Conservation (phyloP, 2,329 filamentous ascomycete species). For the Davidsoniella eucalypti region DNA sequence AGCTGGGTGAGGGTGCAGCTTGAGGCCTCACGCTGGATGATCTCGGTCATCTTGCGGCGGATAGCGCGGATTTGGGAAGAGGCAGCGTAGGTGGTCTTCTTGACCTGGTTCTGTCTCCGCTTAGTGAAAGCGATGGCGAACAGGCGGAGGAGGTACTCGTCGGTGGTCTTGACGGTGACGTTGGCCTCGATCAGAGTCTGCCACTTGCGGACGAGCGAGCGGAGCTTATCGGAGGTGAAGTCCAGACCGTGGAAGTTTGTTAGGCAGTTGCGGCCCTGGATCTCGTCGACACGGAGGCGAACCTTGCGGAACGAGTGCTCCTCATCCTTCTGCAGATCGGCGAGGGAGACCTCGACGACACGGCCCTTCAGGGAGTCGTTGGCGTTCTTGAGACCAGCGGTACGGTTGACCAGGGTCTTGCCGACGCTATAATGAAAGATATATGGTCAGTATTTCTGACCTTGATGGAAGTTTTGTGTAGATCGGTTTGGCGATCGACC, state of each 20-base stretch:
- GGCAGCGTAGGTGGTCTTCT: conserved; percentile 98
- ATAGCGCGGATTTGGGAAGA: conserved; percentile 96
- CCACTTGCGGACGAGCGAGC: conserved; percentile 98
- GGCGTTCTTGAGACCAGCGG: conserved; percentile 98
- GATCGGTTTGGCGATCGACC: neutral
- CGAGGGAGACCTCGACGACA: conserved; percentile 96
- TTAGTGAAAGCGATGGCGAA: conserved; percentile 99
- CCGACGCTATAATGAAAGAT: conserved; percentile 55
- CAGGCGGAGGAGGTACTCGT: conserved; percentile 97
- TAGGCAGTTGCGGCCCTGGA: conserved; percentile 99
- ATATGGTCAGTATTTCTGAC: conserved; percentile 12
- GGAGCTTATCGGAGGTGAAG: conserved; percentile 99
- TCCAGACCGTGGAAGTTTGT: conserved; percentile 99
- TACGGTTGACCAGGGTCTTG: conserved; percentile 98
- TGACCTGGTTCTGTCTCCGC: conserved; percentile 97
- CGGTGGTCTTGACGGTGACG: conserved; percentile 98
- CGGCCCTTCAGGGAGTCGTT: conserved; percentile 98
- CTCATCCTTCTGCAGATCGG: conserved; percentile 99
- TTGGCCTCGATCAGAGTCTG: conserved; percentile 99
- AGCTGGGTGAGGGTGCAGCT: conserved; percentile 92
- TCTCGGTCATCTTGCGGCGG: conserved; percentile 99
- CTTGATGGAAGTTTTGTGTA: neutral
- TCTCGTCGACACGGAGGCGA: conserved; percentile 95
- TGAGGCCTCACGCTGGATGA: conserved; percentile 90
- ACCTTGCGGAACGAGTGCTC: conserved; percentile 99